Percentiles rank a stretch among this genome's conserved stretches.
Evolutionary conservation across 202 grass and related monocot genomes (phyloP).

Genomic region (Elaeis oleifera): DNA sequence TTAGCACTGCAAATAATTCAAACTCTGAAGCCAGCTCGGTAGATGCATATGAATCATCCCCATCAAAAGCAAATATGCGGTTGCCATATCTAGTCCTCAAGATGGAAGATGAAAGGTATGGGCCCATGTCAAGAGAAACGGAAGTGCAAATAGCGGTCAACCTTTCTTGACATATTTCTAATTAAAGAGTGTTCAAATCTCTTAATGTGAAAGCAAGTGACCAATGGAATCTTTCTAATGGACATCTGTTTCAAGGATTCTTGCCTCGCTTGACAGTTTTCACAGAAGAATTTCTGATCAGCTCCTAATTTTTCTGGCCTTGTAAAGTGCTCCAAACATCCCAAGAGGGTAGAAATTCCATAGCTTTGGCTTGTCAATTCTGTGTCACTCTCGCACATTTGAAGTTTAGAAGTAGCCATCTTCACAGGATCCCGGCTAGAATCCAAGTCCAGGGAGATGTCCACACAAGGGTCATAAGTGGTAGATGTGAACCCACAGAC

Average conservation of each 20-base stretch:
- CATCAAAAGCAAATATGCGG: constrained; percentile 60
- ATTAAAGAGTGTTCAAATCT: constrained; percentile 80
- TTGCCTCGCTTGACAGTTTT: constrained; percentile 77
- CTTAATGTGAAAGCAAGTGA: constrained; percentile 93
- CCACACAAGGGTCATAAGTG: constrained; percentile 90
- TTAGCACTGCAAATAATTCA: constrained; percentile 89
- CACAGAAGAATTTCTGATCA: constrained; percentile 91
- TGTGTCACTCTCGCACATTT: constrained; percentile 43
- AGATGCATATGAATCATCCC: constrained; percentile 46
- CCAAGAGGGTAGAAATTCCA: constrained; percentile 64
- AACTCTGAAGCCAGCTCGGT: constrained; percentile 58
- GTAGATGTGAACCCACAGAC: constrained; percentile 91
- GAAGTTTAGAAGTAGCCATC: constrained; percentile 30
- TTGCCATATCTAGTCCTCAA: constrained; percentile 78
- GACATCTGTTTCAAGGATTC: constrained; percentile 99
- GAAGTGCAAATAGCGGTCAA: constrained; percentile 81
- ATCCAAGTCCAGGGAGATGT: constrained; percentile 78
- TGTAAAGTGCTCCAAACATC: constrained; percentile 87
- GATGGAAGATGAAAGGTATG: constrained; percentile 81
- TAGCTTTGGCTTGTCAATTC: constrained; percentile 24
- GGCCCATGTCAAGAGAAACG: constrained; percentile 84
- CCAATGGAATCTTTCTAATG: constrained; percentile 84
- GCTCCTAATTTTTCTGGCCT: constrained; percentile 84
- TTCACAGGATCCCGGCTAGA: constrained; percentile 17
- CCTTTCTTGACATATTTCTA: constrained; percentile 76